Conservation (phyloP, 805 yeast species). For the Teunomyces atbi region DNA sequence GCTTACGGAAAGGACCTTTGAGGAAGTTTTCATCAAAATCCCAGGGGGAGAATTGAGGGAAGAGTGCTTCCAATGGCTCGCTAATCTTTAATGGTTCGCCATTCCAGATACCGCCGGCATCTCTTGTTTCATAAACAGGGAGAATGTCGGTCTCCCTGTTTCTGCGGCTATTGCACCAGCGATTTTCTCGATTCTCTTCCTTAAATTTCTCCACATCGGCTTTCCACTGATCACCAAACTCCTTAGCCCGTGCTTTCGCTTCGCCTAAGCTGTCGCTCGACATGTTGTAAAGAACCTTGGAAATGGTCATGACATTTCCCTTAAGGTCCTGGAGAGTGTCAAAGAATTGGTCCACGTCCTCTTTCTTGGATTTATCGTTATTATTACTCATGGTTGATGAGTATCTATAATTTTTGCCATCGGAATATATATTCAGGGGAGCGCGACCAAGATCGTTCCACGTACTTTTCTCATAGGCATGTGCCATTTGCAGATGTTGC, state of each 20-base stretch:
- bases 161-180: not conserved
- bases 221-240: slow-evolving; percentile 17
- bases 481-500: not conserved
- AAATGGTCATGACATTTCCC: slow-evolving; percentile 21
- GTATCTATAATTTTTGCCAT: not conserved
- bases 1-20: not conserved
- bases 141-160: not conserved
- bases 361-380: slow-evolving; percentile 16
- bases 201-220: slow-evolving; percentile 8
- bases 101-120: not conserved
- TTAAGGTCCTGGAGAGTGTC: slow-evolving; percentile 16
- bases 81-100: not conserved
- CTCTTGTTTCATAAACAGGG: not conserved
- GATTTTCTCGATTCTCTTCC: not conserved
- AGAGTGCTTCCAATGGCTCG: not conserved
- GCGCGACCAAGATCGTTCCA: not conserved
- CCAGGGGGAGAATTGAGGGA: slow-evolving; percentile 2
- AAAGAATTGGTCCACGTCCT: slow-evolving; percentile 16
- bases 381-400: not conserved
- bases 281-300: slow-evolving; percentile 24
- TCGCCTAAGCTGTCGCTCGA: slow-evolving; percentile 23
- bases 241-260: slow-evolving; percentile 20
- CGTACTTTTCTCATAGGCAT: not conserved
- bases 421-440: not conserved
- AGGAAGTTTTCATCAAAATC: slow-evolving; percentile 4